Evolutionary conservation across 768 basidiomycete species (phyloP).

Genomic region (Podaxis sp.): DNA sequence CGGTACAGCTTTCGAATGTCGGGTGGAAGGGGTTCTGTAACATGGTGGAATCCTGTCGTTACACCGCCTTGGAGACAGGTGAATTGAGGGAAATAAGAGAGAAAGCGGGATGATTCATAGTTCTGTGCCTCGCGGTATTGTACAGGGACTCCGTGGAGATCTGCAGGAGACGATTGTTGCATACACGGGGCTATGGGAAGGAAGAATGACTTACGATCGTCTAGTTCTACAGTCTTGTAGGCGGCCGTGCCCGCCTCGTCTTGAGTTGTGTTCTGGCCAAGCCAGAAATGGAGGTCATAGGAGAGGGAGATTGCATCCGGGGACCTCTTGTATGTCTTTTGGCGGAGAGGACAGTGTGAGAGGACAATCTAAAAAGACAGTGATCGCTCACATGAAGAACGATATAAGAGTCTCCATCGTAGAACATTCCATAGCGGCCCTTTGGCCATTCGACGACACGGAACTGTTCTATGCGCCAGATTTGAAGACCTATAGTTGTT

Average conservation of each 20-base stretch:
- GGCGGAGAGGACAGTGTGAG: background rate
- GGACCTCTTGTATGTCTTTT: constrained; percentile 57
- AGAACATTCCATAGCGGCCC: constrained; percentile 53
- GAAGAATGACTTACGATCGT: constrained; percentile 47
- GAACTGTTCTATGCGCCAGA: constrained; percentile 64
- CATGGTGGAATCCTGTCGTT: constrained; percentile 32
- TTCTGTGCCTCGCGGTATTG: constrained; percentile 65
- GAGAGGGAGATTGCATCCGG: constrained; percentile 46
- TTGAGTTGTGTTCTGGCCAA: constrained; percentile 56
- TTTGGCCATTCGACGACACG: constrained; percentile 53
- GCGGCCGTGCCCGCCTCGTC: constrained; percentile 65
- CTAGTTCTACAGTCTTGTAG: constrained; percentile 67
- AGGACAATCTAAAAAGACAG: background rate
- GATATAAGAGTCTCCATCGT: constrained; percentile 66
- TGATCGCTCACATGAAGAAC: constrained; percentile 49
- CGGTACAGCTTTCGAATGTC: constrained; percentile 51
- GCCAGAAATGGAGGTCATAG: constrained; percentile 67
- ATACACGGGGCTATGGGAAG: background rate
- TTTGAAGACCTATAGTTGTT: constrained; percentile 41
- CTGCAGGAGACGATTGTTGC: constrained; percentile 27
- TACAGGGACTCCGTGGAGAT: constrained; percentile 54
- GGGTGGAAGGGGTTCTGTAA: constrained; percentile 28
- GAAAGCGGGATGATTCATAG: constrained; percentile 48
- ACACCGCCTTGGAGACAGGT: constrained; percentile 31
- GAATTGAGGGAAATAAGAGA: constrained; percentile 33